phyloP scores from a whole-genome alignment of 768 basidiomycete species.

The Phaffia tasmanica region DNA sequence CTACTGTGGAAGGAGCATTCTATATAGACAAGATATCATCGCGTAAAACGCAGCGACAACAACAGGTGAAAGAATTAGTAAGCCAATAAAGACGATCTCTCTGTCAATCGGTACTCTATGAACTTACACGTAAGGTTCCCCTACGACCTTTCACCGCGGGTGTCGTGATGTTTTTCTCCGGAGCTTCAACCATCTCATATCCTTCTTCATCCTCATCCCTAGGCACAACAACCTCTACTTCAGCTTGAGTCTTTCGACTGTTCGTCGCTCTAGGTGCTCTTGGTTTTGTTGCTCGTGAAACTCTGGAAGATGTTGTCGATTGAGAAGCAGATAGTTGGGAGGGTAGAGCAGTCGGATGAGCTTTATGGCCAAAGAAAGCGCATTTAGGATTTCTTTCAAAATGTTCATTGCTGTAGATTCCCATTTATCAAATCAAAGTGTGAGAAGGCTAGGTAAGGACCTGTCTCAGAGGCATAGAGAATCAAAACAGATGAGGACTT shows the following conservation, averaged over 20 bases:
- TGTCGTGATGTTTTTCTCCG: not conserved
- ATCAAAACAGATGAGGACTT: slow-evolving; percentile 31
- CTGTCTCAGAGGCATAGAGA: not conserved
- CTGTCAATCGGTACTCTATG: not conserved
- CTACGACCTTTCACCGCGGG: slow-evolving; percentile 2
- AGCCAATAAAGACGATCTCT: not conserved
- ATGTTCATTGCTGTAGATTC: not conserved
- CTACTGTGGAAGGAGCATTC: slow-evolving; percentile 12
- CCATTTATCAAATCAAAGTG: not conserved
- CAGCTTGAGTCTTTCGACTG: not conserved
- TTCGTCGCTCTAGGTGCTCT: not conserved
- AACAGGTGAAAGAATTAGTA: too few species aligned
- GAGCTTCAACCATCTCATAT: slow-evolving; percentile 20
- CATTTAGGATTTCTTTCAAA: not conserved
- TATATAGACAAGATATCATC: not conserved
- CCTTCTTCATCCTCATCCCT: slow-evolving; percentile 13
- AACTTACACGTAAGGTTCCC: not conserved
- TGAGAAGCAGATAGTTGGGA: not conserved
- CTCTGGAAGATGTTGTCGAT: not conserved
- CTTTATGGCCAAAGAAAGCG: not conserved
- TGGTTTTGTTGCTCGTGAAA: not conserved
- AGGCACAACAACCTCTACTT: not conserved
- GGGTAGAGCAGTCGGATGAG: not conserved
- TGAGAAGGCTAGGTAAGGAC: not conserved
- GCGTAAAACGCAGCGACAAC: not conserved